A percentile compares a stretch with the other conserved stretches of the same genome.
phyloP scores from a whole-genome alignment of 805 yeast genomes.

The Myxozyma vanderwaltii region DNA sequence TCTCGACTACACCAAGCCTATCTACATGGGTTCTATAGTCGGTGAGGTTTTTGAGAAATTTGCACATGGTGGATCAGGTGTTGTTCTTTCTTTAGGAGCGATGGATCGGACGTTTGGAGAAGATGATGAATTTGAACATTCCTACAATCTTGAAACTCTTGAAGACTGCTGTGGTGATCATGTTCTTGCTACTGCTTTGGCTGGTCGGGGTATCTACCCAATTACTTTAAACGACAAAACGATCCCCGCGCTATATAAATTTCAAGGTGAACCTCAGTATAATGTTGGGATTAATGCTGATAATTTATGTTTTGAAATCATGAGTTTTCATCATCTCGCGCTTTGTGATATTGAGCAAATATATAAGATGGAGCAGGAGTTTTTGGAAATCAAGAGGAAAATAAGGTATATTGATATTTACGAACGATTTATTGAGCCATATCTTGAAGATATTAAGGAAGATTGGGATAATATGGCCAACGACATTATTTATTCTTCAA shows the following conservation, averaged over 20 bases:
- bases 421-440: conserved; percentile 37
- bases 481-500: conserved; percentile 6
- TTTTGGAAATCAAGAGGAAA: background rate
- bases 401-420: conserved; percentile 39
- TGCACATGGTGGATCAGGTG: conserved; percentile 47
- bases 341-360: conserved; percentile 31
- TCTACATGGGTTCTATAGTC: conserved; percentile 41
- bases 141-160: conserved; percentile 28
- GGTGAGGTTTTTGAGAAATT: conserved; percentile 32
- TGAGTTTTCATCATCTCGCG: conserved; percentile 41
- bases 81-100: conserved; percentile 41
- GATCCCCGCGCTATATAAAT: conserved; percentile 18
- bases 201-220: conserved; percentile 24
- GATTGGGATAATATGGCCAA: conserved; percentile 17
- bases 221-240: conserved; percentile 5
- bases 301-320: conserved; percentile 39
- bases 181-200: conserved; percentile 38
- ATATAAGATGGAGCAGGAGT: conserved; percentile 42
- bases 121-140: conserved; percentile 24
- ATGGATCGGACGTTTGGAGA: conserved; percentile 38
- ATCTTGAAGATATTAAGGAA: conserved; percentile 6
- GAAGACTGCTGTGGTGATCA: conserved; percentile 44
- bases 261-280: conserved; percentile 41
- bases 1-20: conserved; percentile 36
- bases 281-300: conserved; percentile 19